Percentiles rank a stretch among this genome's conserved stretches.
Conservation (phyloP, 2,329 filamentous ascomycete genomes). For the Geoglossum cookeanum region DNA sequence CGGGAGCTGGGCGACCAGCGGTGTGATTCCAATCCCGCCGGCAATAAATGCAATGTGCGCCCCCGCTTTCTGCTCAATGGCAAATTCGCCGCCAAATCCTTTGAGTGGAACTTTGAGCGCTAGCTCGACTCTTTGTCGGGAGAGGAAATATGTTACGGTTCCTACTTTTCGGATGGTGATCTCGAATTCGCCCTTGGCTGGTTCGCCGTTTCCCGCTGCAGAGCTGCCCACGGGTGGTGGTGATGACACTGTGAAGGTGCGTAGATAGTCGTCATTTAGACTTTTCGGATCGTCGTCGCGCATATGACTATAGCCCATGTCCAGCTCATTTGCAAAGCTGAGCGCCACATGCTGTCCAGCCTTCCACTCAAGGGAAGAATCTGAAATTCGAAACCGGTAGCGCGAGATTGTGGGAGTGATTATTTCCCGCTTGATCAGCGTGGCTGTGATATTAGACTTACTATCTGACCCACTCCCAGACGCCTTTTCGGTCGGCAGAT, state of each 20-base stretch:
- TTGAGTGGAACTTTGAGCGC: conserved; percentile 45
- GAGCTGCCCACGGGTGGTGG: conserved; percentile 21
- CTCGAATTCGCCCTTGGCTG: conserved; percentile 36
- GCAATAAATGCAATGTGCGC: conserved; percentile 44
- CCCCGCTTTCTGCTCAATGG: conserved; percentile 18
- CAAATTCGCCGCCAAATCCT: conserved; percentile 53
- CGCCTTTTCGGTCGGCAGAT: conserved; percentile 38
- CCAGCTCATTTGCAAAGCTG: conserved; percentile 49
- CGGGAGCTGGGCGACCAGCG: conserved; percentile 49
- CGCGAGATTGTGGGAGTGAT: conserved; percentile 49
- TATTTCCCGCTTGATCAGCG: conserved; percentile 35
- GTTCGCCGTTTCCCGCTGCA: conserved; percentile 13
- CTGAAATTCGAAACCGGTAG: conserved; percentile 37
- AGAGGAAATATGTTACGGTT: conserved; percentile 45
- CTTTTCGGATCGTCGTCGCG: conserved; percentile 58
- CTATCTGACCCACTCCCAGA: conserved; percentile 3
- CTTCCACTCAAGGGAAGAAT: conserved; percentile 34
- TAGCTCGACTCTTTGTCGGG: conserved; percentile 28
- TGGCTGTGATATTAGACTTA: conserved; percentile 25
- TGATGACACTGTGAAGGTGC: conserved; percentile 67
- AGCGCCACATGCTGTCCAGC: conserved; percentile 64
- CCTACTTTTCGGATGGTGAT: conserved; percentile 56
- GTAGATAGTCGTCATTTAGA: conserved; percentile 66
- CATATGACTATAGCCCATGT: conserved; percentile 67
- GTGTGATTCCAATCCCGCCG: conserved; percentile 69